Percentiles rank a stretch among this genome's conserved stretches.
phyloP scores from a whole-genome alignment of 2,329 filamentous ascomycete genomes.

The Rhinocladiella similis region DNA sequence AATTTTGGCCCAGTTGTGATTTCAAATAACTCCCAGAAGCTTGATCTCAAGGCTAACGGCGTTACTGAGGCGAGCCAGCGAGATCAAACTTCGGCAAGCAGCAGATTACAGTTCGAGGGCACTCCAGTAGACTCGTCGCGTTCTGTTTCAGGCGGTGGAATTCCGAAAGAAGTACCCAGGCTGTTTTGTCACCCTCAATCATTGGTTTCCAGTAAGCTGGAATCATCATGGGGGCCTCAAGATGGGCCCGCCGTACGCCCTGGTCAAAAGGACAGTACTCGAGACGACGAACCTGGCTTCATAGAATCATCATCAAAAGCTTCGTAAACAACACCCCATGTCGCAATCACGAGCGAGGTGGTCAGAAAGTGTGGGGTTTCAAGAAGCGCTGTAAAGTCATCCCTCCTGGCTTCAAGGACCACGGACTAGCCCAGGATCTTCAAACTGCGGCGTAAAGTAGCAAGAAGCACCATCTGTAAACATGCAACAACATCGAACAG shows the following conservation, averaged over 20 bases:
- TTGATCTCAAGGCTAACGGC: too few species aligned
- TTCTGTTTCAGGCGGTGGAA: neutral
- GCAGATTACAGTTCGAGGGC: too few species aligned
- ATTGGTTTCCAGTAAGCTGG: slow-evolving; percentile 18
- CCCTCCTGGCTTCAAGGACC: too few species aligned
- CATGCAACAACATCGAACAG: too few species aligned
- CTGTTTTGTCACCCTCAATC: neutral
- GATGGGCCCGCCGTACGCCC: slow-evolving; percentile 1
- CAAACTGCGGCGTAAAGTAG: too few species aligned
- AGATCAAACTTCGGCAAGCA: too few species aligned
- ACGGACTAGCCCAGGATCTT: too few species aligned
- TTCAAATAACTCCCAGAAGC: too few species aligned
- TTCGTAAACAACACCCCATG: neutral
- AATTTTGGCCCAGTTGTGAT: neutral
- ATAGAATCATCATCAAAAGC: neutral
- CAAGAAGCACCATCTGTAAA: too few species aligned
- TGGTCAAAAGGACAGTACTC: slow-evolving; percentile 19
- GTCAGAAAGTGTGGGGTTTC: neutral
- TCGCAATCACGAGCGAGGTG: neutral
- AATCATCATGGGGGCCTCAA: neutral
- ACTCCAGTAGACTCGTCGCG: too few species aligned
- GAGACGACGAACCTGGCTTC: neutral
- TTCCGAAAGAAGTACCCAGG: neutral
- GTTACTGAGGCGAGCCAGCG: too few species aligned
- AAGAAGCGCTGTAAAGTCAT: neutral